Conservation (phyloP, 2,329 filamentous ascomycete species). For the Fusarium coffeatum region DNA sequence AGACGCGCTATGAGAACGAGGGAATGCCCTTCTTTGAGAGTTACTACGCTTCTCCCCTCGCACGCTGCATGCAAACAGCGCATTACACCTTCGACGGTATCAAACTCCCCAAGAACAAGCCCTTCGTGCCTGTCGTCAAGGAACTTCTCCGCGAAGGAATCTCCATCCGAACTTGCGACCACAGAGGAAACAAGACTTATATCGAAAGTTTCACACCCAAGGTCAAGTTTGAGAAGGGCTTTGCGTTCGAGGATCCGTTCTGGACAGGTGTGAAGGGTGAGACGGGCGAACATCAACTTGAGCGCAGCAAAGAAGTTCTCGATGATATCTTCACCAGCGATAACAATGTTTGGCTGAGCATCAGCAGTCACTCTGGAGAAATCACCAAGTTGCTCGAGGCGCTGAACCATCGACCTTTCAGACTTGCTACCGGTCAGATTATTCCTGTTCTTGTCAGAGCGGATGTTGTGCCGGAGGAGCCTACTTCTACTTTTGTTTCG, state of each 20-base stretch:
- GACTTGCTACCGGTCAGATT: constrained; percentile 72
- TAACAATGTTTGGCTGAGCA: constrained; percentile 65
- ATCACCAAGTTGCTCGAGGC: constrained; percentile 65
- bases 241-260: constrained; percentile 65
- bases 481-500: constrained; percentile 46
- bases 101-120: constrained; percentile 59
- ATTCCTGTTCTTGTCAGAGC: constrained; percentile 76
- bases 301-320: constrained; percentile 61
- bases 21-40: constrained; percentile 70
- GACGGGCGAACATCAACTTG: constrained; percentile 60
- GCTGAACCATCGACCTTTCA: constrained; percentile 70
- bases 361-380: constrained; percentile 71
- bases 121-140: constrained; percentile 71
- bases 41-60: constrained; percentile 74
- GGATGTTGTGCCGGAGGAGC: constrained; percentile 53
- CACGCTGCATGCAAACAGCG: constrained; percentile 71
- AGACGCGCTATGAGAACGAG: constrained; percentile 60
- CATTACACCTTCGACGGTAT: constrained; percentile 69
- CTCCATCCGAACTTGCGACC: constrained; percentile 76
- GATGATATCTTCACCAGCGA: constrained; percentile 68
- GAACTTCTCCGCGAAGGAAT: constrained; percentile 74
- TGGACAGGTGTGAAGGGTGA: constrained; percentile 58
- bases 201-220: constrained; percentile 64
- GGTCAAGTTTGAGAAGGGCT: constrained; percentile 69
- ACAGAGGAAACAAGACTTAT: constrained; percentile 64